These are phyloP conservation scores for Pythium biforme DNA, from an alignment of 352 stramenopile species.

Conservation along the genomic window DNA sequence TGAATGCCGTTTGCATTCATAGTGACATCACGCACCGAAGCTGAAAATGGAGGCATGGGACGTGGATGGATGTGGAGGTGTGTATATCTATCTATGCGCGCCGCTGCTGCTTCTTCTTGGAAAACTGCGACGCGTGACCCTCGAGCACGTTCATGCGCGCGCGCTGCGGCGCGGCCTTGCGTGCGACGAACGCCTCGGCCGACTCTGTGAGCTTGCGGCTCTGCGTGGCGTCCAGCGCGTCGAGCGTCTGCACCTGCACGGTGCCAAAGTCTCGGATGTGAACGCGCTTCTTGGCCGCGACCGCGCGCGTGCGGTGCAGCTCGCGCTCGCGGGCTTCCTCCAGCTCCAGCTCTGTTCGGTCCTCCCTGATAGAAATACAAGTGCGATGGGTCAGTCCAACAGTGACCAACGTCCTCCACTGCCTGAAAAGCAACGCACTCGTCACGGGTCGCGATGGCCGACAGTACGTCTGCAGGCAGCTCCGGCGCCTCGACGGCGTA, in stretches of 20 bases:
- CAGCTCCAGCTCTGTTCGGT: conserved; percentile 42
- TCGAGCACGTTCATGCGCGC: conserved; percentile 66
- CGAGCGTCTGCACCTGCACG: conserved; percentile 72
- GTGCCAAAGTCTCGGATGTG: conserved; percentile 76
- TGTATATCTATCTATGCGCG: conserved; percentile 15
- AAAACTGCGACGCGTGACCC: conserved; percentile 65
- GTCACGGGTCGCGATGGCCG: conserved; percentile 59
- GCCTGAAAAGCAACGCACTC: conserved; percentile 54
- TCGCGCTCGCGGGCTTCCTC: conserved; percentile 29
- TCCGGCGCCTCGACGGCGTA: conserved; percentile 34
- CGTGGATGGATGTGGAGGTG: background rate
- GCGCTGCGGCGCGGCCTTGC: conserved; percentile 47
- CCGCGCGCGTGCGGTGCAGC: conserved; percentile 22
- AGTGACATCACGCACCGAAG: conserved; percentile 6
- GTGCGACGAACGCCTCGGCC: conserved; percentile 53
- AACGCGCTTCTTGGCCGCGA: conserved; percentile 37
- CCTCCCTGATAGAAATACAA: conserved; percentile 36
- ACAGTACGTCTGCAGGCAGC: conserved; percentile 63
- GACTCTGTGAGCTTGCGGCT: conserved; percentile 44
- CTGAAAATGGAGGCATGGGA: background rate
- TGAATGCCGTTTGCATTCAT: no score
- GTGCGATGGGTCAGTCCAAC: background rate
- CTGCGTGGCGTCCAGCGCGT: conserved; percentile 39
- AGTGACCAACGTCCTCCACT: no score
- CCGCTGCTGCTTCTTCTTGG: conserved; percentile 76